phyloP scores from a whole-genome alignment of 1,284 basidiomycete species.

The Cutaneotrichosporon dermatis region DNA sequence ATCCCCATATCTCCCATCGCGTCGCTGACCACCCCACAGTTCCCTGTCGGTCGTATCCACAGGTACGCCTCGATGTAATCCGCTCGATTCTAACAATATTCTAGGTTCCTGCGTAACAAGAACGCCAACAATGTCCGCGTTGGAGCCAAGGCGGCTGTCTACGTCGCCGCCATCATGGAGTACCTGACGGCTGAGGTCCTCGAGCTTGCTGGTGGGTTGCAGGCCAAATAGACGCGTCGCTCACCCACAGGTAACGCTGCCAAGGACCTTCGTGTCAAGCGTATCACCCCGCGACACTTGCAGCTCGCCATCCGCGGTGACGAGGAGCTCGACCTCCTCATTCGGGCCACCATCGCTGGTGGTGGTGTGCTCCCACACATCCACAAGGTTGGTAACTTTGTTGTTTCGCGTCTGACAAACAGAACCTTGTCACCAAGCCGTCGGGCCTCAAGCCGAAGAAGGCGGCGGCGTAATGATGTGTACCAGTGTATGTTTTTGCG shows the following conservation, averaged over 20 bases:
- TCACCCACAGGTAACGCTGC: slow-evolving; percentile 78
- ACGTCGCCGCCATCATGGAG: slow-evolving; percentile 50
- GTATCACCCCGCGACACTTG: slow-evolving; percentile 82
- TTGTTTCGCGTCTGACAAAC: neutral
- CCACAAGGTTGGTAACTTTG: slow-evolving; percentile 61
- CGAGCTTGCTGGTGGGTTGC: slow-evolving; percentile 48
- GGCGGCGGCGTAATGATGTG: neutral
- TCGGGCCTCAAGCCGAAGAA: slow-evolving; percentile 6
- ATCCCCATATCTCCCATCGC: neutral
- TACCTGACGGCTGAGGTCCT: slow-evolving; percentile 52
- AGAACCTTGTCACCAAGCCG: slow-evolving; percentile 34
- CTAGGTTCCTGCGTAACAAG: slow-evolving; percentile 82
- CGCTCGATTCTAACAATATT: neutral
- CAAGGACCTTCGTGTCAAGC: slow-evolving; percentile 91
- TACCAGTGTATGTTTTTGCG: slow-evolving; percentile 1
- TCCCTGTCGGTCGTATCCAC: slow-evolving; percentile 47
- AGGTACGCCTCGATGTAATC: slow-evolving; percentile 18
- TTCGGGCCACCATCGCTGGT: slow-evolving; percentile 59
- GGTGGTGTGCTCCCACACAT: slow-evolving; percentile 95
- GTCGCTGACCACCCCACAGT: slow-evolving; percentile 23
- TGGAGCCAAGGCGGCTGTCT: slow-evolving; percentile 50
- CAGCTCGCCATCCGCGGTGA: slow-evolving; percentile 80
- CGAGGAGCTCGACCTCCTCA: slow-evolving; percentile 58
- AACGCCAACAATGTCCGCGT: slow-evolving; percentile 79
- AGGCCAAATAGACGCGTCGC: too few species aligned